Conservation (phyloP, 257 asterid genomes). For the Solanum ossicruentum region DNA sequence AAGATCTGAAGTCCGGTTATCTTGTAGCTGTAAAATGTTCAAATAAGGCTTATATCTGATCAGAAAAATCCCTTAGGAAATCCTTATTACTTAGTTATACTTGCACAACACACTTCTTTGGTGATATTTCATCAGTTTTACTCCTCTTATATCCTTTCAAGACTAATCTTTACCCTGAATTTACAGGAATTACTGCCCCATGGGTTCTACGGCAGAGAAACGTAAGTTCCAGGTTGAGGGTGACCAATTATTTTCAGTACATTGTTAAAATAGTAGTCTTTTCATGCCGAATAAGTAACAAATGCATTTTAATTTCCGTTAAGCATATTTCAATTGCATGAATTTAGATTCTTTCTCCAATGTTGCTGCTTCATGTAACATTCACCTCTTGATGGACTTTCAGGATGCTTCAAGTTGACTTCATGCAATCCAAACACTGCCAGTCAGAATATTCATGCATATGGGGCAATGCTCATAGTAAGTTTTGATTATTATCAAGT, state of each 20-base stretch:
- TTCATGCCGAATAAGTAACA: neutral
- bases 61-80: neutral
- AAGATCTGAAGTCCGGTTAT: neutral
- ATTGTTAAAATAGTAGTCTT: neutral
- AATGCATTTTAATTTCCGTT: neutral
- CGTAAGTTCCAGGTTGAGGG: constrained; percentile 13
- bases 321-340: neutral
- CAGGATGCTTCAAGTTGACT: constrained; percentile 37
- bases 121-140: neutral
- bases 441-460: constrained; percentile 54
- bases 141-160: neutral
- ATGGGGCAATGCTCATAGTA: constrained; percentile 31
- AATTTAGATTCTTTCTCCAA: neutral
- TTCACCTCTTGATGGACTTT: neutral
- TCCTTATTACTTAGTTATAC: neutral
- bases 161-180: neutral
- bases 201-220: constrained; percentile 27
- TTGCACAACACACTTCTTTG: neutral
- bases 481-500: neutral
- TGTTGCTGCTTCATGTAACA: neutral
- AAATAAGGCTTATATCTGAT: neutral
- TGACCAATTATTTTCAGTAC: neutral
- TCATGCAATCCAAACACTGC: constrained; percentile 34
- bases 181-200: constrained; percentile 33
- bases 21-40: neutral